Base-by-base conservation (phyloP, 1,284 basidiomycete species). In the Rhodotorula sp. region DNA sequence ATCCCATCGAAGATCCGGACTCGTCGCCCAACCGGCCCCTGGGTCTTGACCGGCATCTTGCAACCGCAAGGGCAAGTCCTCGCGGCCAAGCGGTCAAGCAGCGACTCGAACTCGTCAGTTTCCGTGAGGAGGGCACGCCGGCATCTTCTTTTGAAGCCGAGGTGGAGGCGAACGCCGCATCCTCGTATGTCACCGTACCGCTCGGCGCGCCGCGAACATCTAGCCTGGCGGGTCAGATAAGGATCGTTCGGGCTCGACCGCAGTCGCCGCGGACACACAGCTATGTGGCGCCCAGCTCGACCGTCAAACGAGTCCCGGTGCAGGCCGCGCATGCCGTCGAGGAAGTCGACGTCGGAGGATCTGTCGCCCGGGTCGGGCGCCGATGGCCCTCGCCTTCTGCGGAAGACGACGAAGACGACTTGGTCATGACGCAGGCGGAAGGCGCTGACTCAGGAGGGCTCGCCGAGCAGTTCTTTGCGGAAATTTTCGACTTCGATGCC, bases 1-100 rank as follows among this genome's bases (percentile, higher is more conserved):
- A 74, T 29, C 66, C 65, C 8, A 74, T 74, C 54, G 72, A 74
- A 30, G 65, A 74, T 26, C 67, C 72, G 42, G 72, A 74, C 61
- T 66, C 73, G 14, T 68, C 73, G 18, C 70, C 68, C 14, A 55
- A 15, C 12, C 58, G 62, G 17, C 30, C 58, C 37, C 37, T 42
- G 1, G 29, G 62, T 7, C 24, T 37, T 12, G 44, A 48, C 12
- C 58, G 49, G 5, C 57, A 61, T 29, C 42, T 42, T 0, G 24
- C n/a, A 15, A 4, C 48, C 3, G 15, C 42, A 4, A 26, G 30
- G 7, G 30, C 26, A 5, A 54, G 57, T 17, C 37, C 57, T 2
- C n/a, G 51, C 17, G 18, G 56, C 15, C 61, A 58, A 2, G 42
- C 49, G 24, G 29, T 48, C 17, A 67, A 69, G n/a, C 30, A 45